Base-by-base conservation (phyloP, 1,284 basidiomycete genomes). In the Puccinia novopanici region DNA sequence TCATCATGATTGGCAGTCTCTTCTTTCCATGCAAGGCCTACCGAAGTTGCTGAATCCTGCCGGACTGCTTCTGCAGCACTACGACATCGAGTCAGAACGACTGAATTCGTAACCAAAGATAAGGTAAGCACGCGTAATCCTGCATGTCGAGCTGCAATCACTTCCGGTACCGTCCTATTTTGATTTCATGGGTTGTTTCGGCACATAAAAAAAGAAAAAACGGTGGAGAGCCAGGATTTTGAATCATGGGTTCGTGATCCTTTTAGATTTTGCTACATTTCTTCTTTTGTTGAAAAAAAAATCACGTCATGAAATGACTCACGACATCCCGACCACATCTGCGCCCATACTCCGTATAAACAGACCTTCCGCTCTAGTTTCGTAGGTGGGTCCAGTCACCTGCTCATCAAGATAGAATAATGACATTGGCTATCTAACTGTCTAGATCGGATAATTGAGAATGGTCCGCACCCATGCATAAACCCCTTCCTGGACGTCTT, bases 351-450 rank as follows among this genome's bases (percentile, higher is more conserved):
- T 86, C 30, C 91, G 87, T 70, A 93, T 86, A 84, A 92, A 89
- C 61, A 90, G 87, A n/a, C 92, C 92, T 83, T 93, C 92, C 0
- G 91, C 92, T 0, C 91, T 90, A 0, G 91, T 92, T 86, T 94
- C 93, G 85, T 94, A 94, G 5, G 92, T 91, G 0, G 93, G 93
- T 0, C 84, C 84, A 52, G 61, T 55, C 37, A 70, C 61, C 79
- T 74, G 37, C 13, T 24, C 50, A 30, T 40, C n/a, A 59, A 48
- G 27, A 48, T 55, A 8, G 34, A 72, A 63, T 22, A 55, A 22
- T 15, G 54, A 10, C 37, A 55, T 3, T 13, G 9, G 15, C 6
- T 24, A 45, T 30, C 40, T 40, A 19, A 59, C 19, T 42, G 22
- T 75, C 48, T 57, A 22, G 22, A 22, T 42, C 40, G 24, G n/a